Evolutionary conservation across 2,329 filamentous ascomycete species (phyloP).

Genomic region (Pleomassaria siparia): DNA sequence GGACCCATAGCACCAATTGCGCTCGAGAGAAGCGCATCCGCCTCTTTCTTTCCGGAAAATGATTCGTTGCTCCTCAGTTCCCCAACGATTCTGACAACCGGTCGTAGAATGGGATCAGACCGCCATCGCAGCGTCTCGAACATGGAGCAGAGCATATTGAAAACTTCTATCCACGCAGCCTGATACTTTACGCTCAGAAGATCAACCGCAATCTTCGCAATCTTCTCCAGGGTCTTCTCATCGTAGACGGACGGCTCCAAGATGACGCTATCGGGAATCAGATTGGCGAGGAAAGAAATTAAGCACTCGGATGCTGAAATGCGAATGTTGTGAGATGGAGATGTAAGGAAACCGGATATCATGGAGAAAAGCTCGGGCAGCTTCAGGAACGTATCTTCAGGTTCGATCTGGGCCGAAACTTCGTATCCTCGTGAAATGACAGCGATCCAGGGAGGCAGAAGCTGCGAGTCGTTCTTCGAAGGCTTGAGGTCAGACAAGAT

Average conservation of each 20-base stretch:
- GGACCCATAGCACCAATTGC: constrained; percentile 90
- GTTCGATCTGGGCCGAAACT: constrained; percentile 83
- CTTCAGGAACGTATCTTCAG: constrained; percentile 89
- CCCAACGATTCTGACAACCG: constrained; percentile 76
- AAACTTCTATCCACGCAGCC: constrained; percentile 91
- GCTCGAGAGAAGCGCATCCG: constrained; percentile 84
- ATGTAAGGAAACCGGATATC: constrained; percentile 79
- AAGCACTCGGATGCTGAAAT: constrained; percentile 93
- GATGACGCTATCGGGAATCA: constrained; percentile 79
- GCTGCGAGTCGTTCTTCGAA: constrained; percentile 87
- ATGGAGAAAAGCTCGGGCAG: constrained; percentile 81
- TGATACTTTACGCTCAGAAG: constrained; percentile 90
- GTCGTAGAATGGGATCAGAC: constrained; percentile 74
- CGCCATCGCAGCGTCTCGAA: constrained; percentile 87
- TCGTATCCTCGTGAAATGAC: constrained; percentile 94
- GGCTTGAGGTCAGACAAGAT: constrained; percentile 91
- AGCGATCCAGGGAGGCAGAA: constrained; percentile 94
- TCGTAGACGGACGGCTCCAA: constrained; percentile 89
- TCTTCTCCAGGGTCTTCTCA: constrained; percentile 82
- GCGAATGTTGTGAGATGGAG: constrained; percentile 87
- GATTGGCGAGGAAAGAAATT: constrained; percentile 89
- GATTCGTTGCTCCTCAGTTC: constrained; percentile 85
- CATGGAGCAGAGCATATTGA: constrained; percentile 82
- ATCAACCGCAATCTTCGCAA: constrained; percentile 71
- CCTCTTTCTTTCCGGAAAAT: constrained; percentile 92